These are phyloP conservation scores for Picocystis salinarum DNA, from an alignment of 139 green algal species.

Conservation along the genomic window DNA sequence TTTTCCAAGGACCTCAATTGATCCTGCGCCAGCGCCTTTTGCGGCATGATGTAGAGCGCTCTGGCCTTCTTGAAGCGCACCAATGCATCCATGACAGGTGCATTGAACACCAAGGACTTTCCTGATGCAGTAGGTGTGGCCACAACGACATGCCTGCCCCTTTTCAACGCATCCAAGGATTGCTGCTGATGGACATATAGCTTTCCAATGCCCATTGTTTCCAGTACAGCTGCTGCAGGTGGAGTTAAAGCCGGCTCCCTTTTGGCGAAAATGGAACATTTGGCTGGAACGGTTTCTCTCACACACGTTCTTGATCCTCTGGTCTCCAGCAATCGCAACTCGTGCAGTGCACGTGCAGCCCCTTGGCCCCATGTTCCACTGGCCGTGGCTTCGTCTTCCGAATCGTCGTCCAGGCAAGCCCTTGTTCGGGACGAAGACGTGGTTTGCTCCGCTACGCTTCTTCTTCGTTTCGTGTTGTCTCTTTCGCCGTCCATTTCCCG, in stretches of 20 bases:
- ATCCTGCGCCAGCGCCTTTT: conserved; percentile 5
- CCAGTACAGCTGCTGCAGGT: background rate
- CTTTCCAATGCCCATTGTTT: background rate
- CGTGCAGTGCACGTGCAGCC: too few relatives aligned
- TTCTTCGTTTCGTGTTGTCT: too few relatives aligned
- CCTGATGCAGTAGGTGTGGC: conserved; percentile 6
- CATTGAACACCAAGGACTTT: conserved; percentile 5
- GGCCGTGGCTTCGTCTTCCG: too few relatives aligned
- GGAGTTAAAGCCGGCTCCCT: background rate
- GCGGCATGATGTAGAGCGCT: background rate
- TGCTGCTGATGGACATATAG: conserved; percentile 4
- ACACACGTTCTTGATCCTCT: too few relatives aligned
- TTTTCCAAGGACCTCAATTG: conserved; percentile 2
- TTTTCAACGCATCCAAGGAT: background rate
- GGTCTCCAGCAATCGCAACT: too few relatives aligned
- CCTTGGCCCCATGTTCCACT: too few relatives aligned
- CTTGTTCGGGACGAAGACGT: too few relatives aligned
- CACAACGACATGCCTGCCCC: conserved; percentile 1
- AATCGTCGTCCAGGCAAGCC: too few relatives aligned
- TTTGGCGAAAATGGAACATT: too few relatives aligned
- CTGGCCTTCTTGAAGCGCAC: background rate
- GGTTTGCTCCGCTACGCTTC: too few relatives aligned
- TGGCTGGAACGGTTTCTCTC: too few relatives aligned
- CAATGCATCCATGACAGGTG: conserved; percentile 1
- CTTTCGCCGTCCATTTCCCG: too few relatives aligned